phyloP scores from a whole-genome alignment of 2,329 filamentous ascomycete species.

The Fusarium liriodendri region DNA sequence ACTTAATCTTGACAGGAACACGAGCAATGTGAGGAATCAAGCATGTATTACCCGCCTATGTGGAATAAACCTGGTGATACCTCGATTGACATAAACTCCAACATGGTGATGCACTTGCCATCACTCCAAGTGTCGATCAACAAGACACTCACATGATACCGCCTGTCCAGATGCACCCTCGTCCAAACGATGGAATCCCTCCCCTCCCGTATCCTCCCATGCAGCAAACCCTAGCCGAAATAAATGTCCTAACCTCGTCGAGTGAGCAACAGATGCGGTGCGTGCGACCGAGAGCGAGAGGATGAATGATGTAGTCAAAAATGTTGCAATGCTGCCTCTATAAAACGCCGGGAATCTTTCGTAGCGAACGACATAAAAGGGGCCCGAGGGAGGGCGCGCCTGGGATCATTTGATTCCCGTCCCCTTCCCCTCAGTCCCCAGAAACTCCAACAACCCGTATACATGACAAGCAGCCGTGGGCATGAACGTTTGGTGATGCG shows the following conservation, averaged over 20 bases:
- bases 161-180: constrained; percentile 20
- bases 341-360: constrained; percentile 38
- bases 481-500: constrained; percentile 14
- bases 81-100: constrained; percentile 15
- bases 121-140: constrained; percentile 10
- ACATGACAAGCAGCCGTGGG: constrained; percentile 8
- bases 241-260: not conserved
- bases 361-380: constrained; percentile 35
- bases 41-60: constrained; percentile 32
- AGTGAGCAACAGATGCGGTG: constrained; percentile 17
- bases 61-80: constrained; percentile 18
- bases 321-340: constrained; percentile 38
- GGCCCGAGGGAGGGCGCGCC: not conserved
- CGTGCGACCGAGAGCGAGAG: constrained; percentile 16
- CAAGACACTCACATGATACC: constrained; percentile 3
- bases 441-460: constrained; percentile 25
- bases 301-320: constrained; percentile 21
- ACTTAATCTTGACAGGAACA: not conserved
- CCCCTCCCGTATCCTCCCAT: constrained; percentile 8
- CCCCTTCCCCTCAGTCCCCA: not conserved
- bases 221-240: constrained; percentile 12
- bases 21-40: constrained; percentile 9
- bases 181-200: constrained; percentile 11
- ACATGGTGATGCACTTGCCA: constrained; percentile 27
- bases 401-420: not conserved